phyloP scores from a whole-genome alignment of 2,329 filamentous ascomycete genomes.

The Graphium sp. region DNA sequence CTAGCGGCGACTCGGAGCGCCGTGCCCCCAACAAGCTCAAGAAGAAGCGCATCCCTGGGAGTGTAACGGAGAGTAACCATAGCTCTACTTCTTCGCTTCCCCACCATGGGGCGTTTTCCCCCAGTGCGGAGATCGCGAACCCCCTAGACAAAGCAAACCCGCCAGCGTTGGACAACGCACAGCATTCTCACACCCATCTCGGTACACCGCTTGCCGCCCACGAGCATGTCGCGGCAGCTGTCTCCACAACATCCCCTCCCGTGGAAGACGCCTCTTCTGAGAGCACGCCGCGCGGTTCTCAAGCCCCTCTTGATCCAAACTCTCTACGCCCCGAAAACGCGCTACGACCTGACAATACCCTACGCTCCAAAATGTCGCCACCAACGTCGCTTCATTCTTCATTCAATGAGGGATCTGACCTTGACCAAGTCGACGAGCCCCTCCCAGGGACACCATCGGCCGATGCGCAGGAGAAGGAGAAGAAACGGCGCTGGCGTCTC shows the following conservation, averaged over 20 bases:
- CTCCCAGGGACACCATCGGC: slow-evolving; percentile 10
- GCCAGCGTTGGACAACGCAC: background rate
- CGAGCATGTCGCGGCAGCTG: no score
- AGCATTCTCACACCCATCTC: slow-evolving; percentile 5
- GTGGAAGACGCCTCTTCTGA: slow-evolving; percentile 20
- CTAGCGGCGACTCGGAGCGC: slow-evolving; percentile 37
- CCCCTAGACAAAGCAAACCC: slow-evolving; percentile 20
- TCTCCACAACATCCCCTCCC: no score
- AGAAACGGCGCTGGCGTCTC: slow-evolving; percentile 56
- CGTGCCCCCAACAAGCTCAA: slow-evolving; percentile 78
- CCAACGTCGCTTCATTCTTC: slow-evolving; percentile 62
- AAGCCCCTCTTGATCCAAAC: slow-evolving; percentile 19
- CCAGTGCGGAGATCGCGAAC: slow-evolving; percentile 25
- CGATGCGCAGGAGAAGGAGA: slow-evolving; percentile 44
- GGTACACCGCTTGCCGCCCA: no score
- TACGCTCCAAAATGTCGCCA: slow-evolving; percentile 56
- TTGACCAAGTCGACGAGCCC: slow-evolving; percentile 53
- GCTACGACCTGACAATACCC: slow-evolving; percentile 18
- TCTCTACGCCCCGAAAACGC: slow-evolving; percentile 20
- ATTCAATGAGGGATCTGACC: slow-evolving; percentile 67
- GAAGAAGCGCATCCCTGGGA: slow-evolving; percentile 67
- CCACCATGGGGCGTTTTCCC: slow-evolving; percentile 25
- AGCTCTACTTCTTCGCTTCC: slow-evolving; percentile 69
- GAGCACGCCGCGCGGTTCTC: slow-evolving; percentile 26
- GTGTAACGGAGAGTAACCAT: slow-evolving; percentile 71